phyloP scores from a whole-genome alignment of 495 filamentous ascomycete species.

The Annulohypoxylon nitens region DNA sequence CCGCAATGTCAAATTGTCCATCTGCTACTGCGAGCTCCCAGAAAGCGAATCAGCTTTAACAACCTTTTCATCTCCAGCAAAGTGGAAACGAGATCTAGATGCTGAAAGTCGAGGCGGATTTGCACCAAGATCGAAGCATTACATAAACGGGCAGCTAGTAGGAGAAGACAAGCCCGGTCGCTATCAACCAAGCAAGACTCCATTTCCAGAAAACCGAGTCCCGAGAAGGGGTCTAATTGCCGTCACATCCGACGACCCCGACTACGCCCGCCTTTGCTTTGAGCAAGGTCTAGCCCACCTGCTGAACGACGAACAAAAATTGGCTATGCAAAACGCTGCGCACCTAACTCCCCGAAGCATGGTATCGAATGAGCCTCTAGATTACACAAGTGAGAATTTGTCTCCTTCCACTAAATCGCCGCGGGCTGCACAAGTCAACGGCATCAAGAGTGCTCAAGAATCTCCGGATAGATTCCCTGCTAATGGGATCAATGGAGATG shows the following conservation, averaged over 20 bases:
- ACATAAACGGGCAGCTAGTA: slow-evolving; percentile 60
- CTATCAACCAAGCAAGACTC: slow-evolving; percentile 55
- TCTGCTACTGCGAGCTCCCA: slow-evolving; percentile 66
- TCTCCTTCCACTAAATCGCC: slow-evolving; percentile 46
- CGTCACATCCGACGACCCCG: slow-evolving; percentile 61
- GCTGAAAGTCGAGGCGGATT: slow-evolving; percentile 55
- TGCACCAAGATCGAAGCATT: slow-evolving; percentile 62
- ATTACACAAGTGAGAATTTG: slow-evolving; percentile 42
- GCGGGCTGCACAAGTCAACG: slow-evolving; percentile 41
- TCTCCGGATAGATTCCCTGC: slow-evolving; percentile 38
- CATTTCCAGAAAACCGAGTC: slow-evolving; percentile 62
- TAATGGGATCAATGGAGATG: slow-evolving; percentile 42
- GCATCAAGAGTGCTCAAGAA: slow-evolving; percentile 42
- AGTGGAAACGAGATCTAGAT: slow-evolving; percentile 68
- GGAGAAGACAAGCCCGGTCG: slow-evolving; percentile 56
- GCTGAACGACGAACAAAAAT: slow-evolving; percentile 52
- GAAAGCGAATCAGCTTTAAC: slow-evolving; percentile 55
- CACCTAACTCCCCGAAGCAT: slow-evolving; percentile 51
- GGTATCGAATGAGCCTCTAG: slow-evolving; percentile 48
- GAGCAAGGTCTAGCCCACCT: slow-evolving; percentile 61
- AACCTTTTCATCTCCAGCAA: slow-evolving; percentile 55
- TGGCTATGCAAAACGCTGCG: slow-evolving; percentile 44
- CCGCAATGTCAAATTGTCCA: slow-evolving; percentile 68
- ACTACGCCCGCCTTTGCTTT: slow-evolving; percentile 59
- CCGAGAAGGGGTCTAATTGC: slow-evolving; percentile 60